These are phyloP conservation scores for Brassica balearica DNA, from an alignment of 441 rosid species.

Conservation along the genomic window DNA sequence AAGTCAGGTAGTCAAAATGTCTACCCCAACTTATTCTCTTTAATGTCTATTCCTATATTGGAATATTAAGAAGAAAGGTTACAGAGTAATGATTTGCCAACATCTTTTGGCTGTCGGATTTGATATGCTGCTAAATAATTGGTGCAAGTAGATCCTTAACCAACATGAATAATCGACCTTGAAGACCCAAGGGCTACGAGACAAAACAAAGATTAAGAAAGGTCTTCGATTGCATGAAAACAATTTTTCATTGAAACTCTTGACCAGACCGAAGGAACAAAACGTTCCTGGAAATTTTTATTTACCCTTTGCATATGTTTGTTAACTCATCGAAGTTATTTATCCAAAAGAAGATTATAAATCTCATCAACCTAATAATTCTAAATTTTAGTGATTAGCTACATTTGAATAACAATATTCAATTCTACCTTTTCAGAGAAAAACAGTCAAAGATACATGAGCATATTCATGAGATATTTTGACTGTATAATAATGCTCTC, in stretches of 20 bases:
- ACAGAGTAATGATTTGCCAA: background rate
- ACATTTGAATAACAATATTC: background rate
- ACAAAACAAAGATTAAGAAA: background rate
- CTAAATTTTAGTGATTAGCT: background rate
- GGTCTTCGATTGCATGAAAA: background rate
- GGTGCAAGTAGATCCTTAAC: background rate
- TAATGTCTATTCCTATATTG: background rate
- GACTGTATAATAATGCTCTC: conserved; percentile 3
- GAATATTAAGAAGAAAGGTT: background rate
- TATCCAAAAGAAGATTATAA: background rate
- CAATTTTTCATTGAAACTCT: background rate
- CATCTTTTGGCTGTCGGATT: background rate
- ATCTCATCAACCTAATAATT: conserved; percentile 16
- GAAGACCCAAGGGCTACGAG: conserved; percentile 11
- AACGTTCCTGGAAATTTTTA: background rate
- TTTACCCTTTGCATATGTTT: conserved; percentile 1
- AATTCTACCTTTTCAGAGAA: background rate
- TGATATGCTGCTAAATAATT: background rate
- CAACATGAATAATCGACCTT: conserved; percentile 14
- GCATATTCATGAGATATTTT: conserved; percentile 1
- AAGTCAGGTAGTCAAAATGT: background rate
- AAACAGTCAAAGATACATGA: conserved; percentile 11
- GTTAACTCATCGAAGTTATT: background rate
- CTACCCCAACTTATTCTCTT: background rate
- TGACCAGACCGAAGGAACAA: background rate